These are phyloP conservation scores for Euphorbia schlechtendalii DNA, from an alignment of 441 rosid genomes.

Conservation along the genomic window DNA sequence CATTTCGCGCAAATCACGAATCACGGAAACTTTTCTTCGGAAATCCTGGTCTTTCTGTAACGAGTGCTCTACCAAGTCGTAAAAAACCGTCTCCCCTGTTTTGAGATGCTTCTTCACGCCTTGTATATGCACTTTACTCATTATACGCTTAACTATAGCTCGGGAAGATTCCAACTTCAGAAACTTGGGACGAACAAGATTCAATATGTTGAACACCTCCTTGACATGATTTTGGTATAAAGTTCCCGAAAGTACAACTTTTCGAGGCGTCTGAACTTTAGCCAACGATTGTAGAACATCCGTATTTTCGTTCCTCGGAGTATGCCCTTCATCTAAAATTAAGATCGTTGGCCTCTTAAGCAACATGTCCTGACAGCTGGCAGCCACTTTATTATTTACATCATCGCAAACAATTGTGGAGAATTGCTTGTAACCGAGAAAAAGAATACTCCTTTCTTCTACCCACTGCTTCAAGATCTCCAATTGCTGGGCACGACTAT, in stretches of 20 bases:
- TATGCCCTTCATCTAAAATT: constrained; percentile 89
- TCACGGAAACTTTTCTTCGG: constrained; percentile 48
- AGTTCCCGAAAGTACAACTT: constrained; percentile 86
- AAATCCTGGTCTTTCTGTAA: constrained; percentile 41
- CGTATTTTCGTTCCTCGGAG: constrained; percentile 73
- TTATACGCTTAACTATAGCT: constrained; percentile 40
- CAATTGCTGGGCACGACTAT: constrained; percentile 52
- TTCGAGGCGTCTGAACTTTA: constrained; percentile 64
- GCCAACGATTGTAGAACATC: constrained; percentile 66
- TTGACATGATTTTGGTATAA: constrained; percentile 80
- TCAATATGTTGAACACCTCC: constrained; percentile 78
- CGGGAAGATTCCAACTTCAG: constrained; percentile 37
- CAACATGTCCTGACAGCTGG: constrained; percentile 52
- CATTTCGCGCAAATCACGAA: constrained; percentile 78
- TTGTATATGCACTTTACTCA: constrained; percentile 53
- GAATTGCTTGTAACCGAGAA: constrained; percentile 81
- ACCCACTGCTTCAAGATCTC: constrained; percentile 65
- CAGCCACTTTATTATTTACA: constrained; percentile 22
- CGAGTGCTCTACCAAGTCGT: constrained; percentile 61
- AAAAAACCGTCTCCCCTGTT: constrained; percentile 40
- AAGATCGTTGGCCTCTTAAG: constrained; percentile 63
- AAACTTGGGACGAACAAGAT: constrained; percentile 82
- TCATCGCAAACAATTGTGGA: constrained; percentile 59
- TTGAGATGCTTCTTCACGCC: constrained; percentile 39
- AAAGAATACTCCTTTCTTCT: constrained; percentile 57